phyloP scores from a whole-genome alignment of 1,284 basidiomycete genomes.

The Sanghuangporus baumii region DNA sequence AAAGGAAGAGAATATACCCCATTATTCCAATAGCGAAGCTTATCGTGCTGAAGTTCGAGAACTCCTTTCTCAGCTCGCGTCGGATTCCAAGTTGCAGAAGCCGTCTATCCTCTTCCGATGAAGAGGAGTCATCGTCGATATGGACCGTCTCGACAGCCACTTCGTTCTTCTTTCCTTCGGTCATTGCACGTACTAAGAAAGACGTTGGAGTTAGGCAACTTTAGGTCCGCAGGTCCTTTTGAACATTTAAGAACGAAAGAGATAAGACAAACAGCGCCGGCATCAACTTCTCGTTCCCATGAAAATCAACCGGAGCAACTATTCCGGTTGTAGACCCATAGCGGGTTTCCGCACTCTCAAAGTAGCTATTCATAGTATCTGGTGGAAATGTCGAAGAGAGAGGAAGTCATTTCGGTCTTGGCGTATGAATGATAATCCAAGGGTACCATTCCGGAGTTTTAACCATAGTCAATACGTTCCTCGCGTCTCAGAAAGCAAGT shows the following conservation, averaged over 20 bases:
- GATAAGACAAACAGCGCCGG: too few relatives aligned
- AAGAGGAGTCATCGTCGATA: neutral
- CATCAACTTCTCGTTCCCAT: neutral
- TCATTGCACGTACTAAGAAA: neutral
- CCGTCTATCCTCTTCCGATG: conserved; percentile 15
- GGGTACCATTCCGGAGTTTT: too few relatives aligned
- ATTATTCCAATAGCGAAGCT: conserved; percentile 22
- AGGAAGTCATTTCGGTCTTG: too few relatives aligned
- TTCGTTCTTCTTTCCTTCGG: neutral
- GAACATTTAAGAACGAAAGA: too few relatives aligned
- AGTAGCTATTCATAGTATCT: neutral
- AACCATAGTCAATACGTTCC: too few relatives aligned
- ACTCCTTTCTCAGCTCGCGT: conserved; percentile 20
- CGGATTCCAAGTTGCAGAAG: conserved; percentile 18
- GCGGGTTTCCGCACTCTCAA: too few relatives aligned
- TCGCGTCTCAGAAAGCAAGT: too few relatives aligned
- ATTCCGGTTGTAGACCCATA: neutral
- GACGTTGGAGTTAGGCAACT: conserved; percentile 8
- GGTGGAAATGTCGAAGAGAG: neutral
- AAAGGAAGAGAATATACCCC: conserved; percentile 10
- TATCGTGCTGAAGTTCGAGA: conserved; percentile 20
- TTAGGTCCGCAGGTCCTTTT: too few relatives aligned
- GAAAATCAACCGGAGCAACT: neutral
- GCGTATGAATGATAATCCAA: too few relatives aligned
- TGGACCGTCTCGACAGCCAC: neutral